A percentile compares a stretch with the other conserved stretches of the same genome.
These are phyloP conservation scores for Paecilomyces sp. DNA, from an alignment of 2,329 filamentous ascomycete species.

Conservation along the genomic window DNA sequence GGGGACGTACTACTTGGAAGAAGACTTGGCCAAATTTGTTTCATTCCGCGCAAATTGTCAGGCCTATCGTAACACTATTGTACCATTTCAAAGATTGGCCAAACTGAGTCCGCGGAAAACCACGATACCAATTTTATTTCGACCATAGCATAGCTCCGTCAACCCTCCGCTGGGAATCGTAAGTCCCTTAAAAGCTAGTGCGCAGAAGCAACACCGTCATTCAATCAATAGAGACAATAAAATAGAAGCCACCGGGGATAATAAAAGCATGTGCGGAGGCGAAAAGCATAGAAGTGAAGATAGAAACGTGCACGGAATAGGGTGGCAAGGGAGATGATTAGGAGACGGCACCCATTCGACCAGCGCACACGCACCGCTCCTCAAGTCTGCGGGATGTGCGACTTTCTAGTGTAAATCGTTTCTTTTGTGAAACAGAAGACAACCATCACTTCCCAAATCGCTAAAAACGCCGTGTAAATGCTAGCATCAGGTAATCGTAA, in stretches of 20 bases:
- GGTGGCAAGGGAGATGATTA: slow-evolving; percentile 15
- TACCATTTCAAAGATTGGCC: neutral
- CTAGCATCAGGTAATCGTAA: slow-evolving; percentile 33
- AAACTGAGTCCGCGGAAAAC: neutral
- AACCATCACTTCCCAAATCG: slow-evolving; percentile 26
- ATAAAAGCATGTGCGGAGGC: neutral
- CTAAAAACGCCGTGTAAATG: slow-evolving; percentile 39
- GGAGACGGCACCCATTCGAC: slow-evolving; percentile 34
- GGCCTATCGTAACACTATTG: neutral
- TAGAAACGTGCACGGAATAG: slow-evolving; percentile 2
- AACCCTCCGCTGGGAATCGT: neutral
- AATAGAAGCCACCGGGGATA: neutral
- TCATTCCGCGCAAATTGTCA: neutral
- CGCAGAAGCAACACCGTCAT: neutral
- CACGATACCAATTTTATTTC: neutral
- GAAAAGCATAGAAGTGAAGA: neutral
- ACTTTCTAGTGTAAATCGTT: slow-evolving; percentile 31
- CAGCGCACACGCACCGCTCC: slow-evolving; percentile 35
- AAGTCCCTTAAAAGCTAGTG: neutral
- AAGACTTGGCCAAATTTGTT: neutral
- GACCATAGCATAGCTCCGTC: neutral
- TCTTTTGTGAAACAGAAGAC: slow-evolving; percentile 13
- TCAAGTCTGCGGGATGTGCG: slow-evolving; percentile 28
- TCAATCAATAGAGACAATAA: neutral
- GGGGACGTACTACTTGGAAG: neutral